These are phyloP conservation scores for Syncephalastrum racemosum DNA, from an alignment of 371 early-diverging fungal species.

Conservation along the genomic window DNA sequence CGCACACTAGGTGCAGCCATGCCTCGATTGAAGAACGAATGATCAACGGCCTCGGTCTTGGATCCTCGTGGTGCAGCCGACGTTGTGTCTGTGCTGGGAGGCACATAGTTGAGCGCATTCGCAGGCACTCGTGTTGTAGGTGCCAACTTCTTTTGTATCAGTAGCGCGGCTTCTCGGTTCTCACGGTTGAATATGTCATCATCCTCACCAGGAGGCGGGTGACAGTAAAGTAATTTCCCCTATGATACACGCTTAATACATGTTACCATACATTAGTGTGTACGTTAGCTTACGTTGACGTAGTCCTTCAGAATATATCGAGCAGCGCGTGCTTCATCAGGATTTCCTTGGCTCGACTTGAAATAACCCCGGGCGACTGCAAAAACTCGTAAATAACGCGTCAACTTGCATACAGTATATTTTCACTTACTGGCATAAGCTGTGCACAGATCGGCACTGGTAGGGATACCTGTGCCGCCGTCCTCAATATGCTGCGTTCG, in stretches of 20 bases:
- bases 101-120: constrained; percentile 54
- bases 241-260: constrained; percentile 13
- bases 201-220: constrained; percentile 75
- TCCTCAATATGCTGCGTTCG: constrained; percentile 77
- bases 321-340: constrained; percentile 96
- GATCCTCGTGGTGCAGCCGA: constrained; percentile 34
- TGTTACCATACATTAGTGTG: background rate
- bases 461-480: constrained; percentile 80
- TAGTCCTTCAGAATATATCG: constrained; percentile 96
- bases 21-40: constrained; percentile 62
- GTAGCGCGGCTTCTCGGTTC: constrained; percentile 64
- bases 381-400: background rate
- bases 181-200: constrained; percentile 70
- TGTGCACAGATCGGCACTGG: constrained; percentile 76
- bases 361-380: constrained; percentile 88
- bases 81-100: constrained; percentile 37
- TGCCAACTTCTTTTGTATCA: constrained; percentile 49
- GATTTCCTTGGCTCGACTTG: constrained; percentile 91
- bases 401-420: background rate
- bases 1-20: constrained; percentile 49
- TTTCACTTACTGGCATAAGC: constrained; percentile 64
- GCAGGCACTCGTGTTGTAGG: constrained; percentile 56
- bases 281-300: constrained; percentile 63
- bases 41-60: constrained; percentile 64
- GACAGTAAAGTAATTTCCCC: constrained; percentile 88